These are phyloP conservation scores for Macrophomina pseudophaseolina DNA, from an alignment of 2,329 filamentous ascomycete species.

Conservation along the genomic window DNA sequence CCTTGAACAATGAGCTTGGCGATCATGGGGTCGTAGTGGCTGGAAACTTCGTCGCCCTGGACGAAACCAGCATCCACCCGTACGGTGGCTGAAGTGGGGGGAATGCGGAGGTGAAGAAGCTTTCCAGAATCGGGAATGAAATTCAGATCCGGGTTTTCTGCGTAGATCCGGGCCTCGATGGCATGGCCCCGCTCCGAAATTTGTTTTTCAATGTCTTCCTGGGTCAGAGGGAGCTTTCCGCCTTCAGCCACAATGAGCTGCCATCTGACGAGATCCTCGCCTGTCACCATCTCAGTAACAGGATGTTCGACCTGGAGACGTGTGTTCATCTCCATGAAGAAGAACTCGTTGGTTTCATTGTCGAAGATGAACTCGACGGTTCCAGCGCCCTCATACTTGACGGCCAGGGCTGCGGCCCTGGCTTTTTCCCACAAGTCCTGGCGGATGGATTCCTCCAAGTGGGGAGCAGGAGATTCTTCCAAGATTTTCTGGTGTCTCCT, in stretches of 20 bases:
- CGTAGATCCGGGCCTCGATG: slow-evolving; percentile 95
- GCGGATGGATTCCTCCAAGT: slow-evolving; percentile 63
- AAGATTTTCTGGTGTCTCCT: slow-evolving; percentile 70
- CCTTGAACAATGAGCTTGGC: slow-evolving; percentile 94
- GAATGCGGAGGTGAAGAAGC: slow-evolving; percentile 81
- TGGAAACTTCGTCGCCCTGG: slow-evolving; percentile 87
- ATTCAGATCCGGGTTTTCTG: slow-evolving; percentile 87
- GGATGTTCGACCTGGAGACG: slow-evolving; percentile 96
- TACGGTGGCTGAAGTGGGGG: slow-evolving; percentile 70
- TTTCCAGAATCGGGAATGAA: slow-evolving; percentile 95
- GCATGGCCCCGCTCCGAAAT: slow-evolving; percentile 82
- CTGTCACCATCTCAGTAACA: slow-evolving; percentile 81
- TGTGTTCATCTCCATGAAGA: slow-evolving; percentile 78
- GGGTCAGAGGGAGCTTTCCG: slow-evolving; percentile 68
- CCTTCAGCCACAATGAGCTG: slow-evolving; percentile 86
- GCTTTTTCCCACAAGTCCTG: slow-evolving; percentile 71
- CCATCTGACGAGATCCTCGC: slow-evolving; percentile 87
- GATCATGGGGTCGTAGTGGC: slow-evolving; percentile 98
- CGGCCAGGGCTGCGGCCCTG: slow-evolving; percentile 65
- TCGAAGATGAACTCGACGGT: slow-evolving; percentile 74
- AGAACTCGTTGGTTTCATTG: slow-evolving; percentile 69
- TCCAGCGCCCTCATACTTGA: slow-evolving; percentile 69
- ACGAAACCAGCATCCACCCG: slow-evolving; percentile 94
- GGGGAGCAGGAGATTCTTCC: slow-evolving; percentile 69
- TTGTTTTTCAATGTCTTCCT: slow-evolving; percentile 67